Base-by-base conservation (phyloP, 305 asterid species). In the Andrographis paniculata region DNA sequence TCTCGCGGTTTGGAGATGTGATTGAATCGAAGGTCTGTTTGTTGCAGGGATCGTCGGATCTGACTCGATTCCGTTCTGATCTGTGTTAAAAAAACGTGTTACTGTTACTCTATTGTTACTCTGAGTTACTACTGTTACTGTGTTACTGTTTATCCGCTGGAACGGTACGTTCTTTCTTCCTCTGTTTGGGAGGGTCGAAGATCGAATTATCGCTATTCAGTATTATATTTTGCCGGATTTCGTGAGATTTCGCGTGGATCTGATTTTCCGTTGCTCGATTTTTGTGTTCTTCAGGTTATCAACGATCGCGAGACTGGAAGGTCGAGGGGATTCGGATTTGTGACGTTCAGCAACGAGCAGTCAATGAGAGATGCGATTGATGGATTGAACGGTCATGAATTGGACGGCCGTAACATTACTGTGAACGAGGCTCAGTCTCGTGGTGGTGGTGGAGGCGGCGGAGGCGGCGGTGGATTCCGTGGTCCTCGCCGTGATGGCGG, bases 271-370 rank as follows among this genome's bases (percentile, higher is more conserved):
- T 20, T 51, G 42, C 3, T 46, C 27, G n/a, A 0, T 15, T 5
- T 17, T 18, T 48, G 1, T 15, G 14, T 24, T 21, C 12, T 1
- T 39, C 70, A 81, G 93, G 69, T 81, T 16, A 65, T 81, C 5
- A 81, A 78, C 63, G 93, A 77, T 43, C 70, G 87, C 0, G 87
- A 81, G 58, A 81, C 87, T 1, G 87, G 87, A 0, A 78, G 93
- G 51, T 81, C 87, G 14, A 75, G 87, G 67, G 93, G 93, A 0
- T 81, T 81, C 40, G 87, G 87, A 64, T 81, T 81, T 23, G 93
- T 81, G 11, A 81, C 93, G 2, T 81, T 81, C 45, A 65, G 37
- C 17, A 69, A 72, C 8, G 93, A 77, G 68, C 58, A 75, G 10
- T 17, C 84, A 1, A 77, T 81, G 87, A 78, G 52, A 75, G n/a